These are phyloP conservation scores for Acacia pycnantha DNA, from an alignment of 331 rosid species.

Conservation along the genomic window DNA sequence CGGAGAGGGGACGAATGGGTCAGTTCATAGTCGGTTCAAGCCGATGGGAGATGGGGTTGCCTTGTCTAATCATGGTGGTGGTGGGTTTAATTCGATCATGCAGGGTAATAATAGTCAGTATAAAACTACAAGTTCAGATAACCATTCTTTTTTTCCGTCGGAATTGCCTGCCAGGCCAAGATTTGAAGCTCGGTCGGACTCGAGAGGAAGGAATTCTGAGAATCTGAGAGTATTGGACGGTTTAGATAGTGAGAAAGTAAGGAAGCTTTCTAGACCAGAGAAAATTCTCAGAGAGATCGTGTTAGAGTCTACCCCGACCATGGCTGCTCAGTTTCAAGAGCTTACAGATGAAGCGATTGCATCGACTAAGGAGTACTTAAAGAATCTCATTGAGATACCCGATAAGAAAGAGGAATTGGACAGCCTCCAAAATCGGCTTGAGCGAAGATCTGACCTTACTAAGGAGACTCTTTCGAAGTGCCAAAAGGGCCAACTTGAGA, in stretches of 20 bases:
- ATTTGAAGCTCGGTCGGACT: constrained; percentile 69
- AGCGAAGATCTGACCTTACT: constrained; percentile 76
- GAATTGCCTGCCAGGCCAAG: constrained; percentile 88
- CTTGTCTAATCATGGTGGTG: constrained; percentile 60
- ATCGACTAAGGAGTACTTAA: constrained; percentile 63
- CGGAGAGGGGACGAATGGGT: constrained; percentile 98
- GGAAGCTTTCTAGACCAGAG: constrained; percentile 66
- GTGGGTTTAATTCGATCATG: constrained; percentile 61
- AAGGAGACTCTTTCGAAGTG: constrained; percentile 79
- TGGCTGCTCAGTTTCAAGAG: constrained; percentile 70
- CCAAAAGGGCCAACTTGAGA: constrained; percentile 67
- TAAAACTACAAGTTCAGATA: constrained; percentile 75
- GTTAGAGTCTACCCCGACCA: constrained; percentile 52
- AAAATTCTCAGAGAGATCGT: constrained; percentile 64
- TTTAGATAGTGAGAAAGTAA: constrained; percentile 54
- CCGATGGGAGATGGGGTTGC: constrained; percentile 87
- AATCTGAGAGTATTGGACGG: constrained; percentile 62
- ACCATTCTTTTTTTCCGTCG: constrained; percentile 89
- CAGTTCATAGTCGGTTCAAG: constrained; percentile 97
- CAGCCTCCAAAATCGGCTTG: constrained; percentile 63
- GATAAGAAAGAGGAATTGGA: constrained; percentile 82
- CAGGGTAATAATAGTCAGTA: constrained; percentile 62
- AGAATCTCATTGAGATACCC: constrained; percentile 58
- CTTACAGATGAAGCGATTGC: constrained; percentile 59
- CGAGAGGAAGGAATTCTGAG: constrained; percentile 84